Evolutionary conservation across 1,139 yeast species (phyloP), one percentile per base, ranked within the genome.

Genomic region (Yamadazyma spencermartinsiae): DNA sequence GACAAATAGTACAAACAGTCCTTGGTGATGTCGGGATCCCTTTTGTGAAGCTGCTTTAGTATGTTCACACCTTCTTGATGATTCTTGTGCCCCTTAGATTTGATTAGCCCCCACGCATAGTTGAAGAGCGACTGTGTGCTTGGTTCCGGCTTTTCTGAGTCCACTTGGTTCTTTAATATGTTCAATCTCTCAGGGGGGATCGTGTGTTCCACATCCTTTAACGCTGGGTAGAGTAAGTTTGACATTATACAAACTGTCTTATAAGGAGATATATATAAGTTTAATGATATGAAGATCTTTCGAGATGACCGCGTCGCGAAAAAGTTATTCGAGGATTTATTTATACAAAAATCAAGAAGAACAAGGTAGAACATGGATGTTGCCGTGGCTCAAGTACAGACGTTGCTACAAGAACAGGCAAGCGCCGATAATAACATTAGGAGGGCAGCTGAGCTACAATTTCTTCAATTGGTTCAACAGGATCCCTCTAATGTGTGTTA

Each of bases 61-160:
- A 90, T 72, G 41, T 78, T 80, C 18, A 94, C 80, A 0, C 98
- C 99, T 39, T 82, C 72, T 49, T 82, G 76, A 55, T 87, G 95
- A 43, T 86, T 82, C 35, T 71, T 72, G 17, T 71, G 70, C 33
- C 71, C 66, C 36, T 62, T 55, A 4, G 95, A 80, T 57, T 89
- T 89, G 45, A 94, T 79, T 38, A 92, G 68, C 1, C 95, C 98
- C 98, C 99, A 94, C 1, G 97, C 95, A 54, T 86, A 87, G 61
- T 92, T 94, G 72, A 94, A 94, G 42, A 81, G 77, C 3, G 96
- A 84, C 59, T 88, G 97, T 0, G 87, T 74, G 0, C 89, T 74
- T 1, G 88, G 90, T 36, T 76, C 69, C 8, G 94, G 95, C 29
- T 86, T 82, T 58, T 94, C 98, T 2, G 84, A 71, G 25, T 81